Evolutionary conservation across 495 filamentous ascomycete species (phyloP).

Genomic region (Ascodesmis nigricans): DNA sequence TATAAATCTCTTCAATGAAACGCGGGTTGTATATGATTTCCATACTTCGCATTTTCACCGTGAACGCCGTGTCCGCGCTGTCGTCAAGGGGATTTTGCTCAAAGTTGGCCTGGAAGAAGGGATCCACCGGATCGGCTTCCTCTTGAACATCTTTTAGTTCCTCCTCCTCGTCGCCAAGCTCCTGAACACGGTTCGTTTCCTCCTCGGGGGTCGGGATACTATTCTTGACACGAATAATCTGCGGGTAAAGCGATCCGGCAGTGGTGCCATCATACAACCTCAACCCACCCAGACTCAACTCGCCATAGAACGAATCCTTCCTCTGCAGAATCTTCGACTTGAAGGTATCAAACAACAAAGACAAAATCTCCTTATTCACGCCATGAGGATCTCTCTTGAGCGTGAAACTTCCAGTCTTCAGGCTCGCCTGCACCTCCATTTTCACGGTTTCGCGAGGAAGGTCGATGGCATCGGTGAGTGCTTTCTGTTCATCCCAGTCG

Average conservation of each 20-base stretch:
- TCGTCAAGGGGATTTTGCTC: constrained; percentile 90
- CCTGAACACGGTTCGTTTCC: constrained; percentile 32
- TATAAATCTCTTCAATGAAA: constrained; percentile 68
- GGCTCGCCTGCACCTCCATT: constrained; percentile 68
- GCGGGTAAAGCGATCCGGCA: constrained; percentile 64
- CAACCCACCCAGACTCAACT: constrained; percentile 76
- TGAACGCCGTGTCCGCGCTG: constrained; percentile 72
- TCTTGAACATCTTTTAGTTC: constrained; percentile 19
- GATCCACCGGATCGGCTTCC: constrained; percentile 33
- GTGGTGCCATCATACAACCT: constrained; percentile 92
- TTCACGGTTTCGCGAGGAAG: constrained; percentile 76
- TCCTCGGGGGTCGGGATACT: constrained; percentile 33
- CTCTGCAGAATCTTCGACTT: constrained; percentile 68
- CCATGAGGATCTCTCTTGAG: constrained; percentile 72
- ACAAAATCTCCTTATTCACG: constrained; percentile 53
- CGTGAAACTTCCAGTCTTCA: constrained; percentile 85
- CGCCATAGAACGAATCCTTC: constrained; percentile 68
- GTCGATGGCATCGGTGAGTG: constrained; percentile 66
- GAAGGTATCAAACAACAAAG: constrained; percentile 83
- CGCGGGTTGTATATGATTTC: constrained; percentile 93
- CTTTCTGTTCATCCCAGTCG: constrained; percentile 93
- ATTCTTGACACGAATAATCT: constrained; percentile 89
- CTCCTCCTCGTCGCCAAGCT: constrained; percentile 32
- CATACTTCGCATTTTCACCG: constrained; percentile 76
- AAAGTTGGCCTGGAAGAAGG: constrained; percentile 77